phyloP scores from a whole-genome alignment of 2,329 filamentous ascomycete genomes.

The Pseudocercospora cruenta region DNA sequence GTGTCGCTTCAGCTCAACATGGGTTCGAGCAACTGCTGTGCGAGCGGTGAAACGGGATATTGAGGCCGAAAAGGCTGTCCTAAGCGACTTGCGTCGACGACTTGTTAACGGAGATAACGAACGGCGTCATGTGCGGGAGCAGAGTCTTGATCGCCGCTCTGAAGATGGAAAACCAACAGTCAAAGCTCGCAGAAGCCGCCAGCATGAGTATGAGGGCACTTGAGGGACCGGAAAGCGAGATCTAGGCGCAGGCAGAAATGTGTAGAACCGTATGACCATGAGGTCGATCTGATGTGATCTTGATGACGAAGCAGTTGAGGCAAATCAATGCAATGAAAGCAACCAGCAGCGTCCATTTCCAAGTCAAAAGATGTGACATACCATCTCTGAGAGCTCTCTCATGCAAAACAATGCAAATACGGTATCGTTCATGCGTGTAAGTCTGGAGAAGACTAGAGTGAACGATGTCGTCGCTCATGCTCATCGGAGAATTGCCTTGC shows the following conservation, averaged over 20 bases:
- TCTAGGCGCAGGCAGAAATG: not conserved
- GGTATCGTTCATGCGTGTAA: not conserved
- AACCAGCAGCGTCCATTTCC: not conserved
- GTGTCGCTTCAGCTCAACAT: slow-evolving; percentile 8
- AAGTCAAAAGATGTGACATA: not conserved
- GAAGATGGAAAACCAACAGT: not conserved
- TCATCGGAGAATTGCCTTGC: not conserved
- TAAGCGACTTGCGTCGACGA: no score
- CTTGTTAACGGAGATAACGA: no score
- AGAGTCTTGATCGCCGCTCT: not conserved
- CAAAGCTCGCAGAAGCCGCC: not conserved
- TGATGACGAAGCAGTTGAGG: not conserved
- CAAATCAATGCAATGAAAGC: not conserved
- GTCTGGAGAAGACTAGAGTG: not conserved
- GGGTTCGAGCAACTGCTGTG: not conserved
- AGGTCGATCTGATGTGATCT: not conserved
- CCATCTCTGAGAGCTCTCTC: not conserved
- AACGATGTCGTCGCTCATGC: not conserved
- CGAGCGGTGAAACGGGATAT: not conserved
- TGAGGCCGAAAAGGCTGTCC: not conserved
- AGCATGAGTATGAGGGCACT: not conserved
- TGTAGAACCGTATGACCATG: not conserved
- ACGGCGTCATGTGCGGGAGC: not conserved
- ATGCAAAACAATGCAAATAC: not conserved
- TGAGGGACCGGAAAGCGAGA: no score